phyloP scores from a whole-genome alignment of 441 rosid species.

The Manihot esculenta region DNA sequence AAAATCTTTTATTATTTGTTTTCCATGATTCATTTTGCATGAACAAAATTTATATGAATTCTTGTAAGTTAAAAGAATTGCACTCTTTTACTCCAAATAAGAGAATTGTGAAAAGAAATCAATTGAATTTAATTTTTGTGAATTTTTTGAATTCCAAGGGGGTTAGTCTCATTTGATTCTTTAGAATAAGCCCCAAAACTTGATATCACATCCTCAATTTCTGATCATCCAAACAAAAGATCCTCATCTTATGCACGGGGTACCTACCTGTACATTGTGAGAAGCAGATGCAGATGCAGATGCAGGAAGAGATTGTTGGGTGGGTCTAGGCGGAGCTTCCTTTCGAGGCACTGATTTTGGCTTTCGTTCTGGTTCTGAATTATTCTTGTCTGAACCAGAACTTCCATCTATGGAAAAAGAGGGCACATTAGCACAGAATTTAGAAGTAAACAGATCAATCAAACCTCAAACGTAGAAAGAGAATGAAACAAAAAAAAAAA shows the following conservation, averaged over 20 bases:
- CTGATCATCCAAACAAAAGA: slow-evolving; percentile 21
- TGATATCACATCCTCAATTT: too few relatives aligned
- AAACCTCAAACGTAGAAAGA: slow-evolving; percentile 1
- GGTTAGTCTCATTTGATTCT: too few relatives aligned
- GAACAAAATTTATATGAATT: too few relatives aligned
- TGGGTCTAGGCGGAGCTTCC: slow-evolving; percentile 52
- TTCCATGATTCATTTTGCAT: too few relatives aligned
- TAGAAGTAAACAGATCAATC: slow-evolving; percentile 17
- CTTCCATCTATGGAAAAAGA: slow-evolving; percentile 57
- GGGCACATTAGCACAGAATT: neutral
- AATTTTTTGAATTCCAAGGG: too few relatives aligned
- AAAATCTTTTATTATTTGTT: neutral
- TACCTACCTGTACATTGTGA: slow-evolving; percentile 59
- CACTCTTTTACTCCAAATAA: too few relatives aligned
- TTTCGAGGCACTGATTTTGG: slow-evolving; percentile 46
- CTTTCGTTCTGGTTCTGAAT: slow-evolving; percentile 69
- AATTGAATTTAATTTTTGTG: too few relatives aligned
- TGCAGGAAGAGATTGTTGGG: slow-evolving; percentile 26
- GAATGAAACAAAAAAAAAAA: slow-evolving; percentile 6
- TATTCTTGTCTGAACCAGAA: slow-evolving; percentile 73
- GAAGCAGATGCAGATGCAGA: slow-evolving; percentile 39
- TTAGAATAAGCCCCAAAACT: too few relatives aligned
- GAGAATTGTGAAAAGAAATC: too few relatives aligned
- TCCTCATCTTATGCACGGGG: slow-evolving; percentile 4
- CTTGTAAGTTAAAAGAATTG: too few relatives aligned